Evolutionary conservation across 2,329 filamentous ascomycete genomes (phyloP), one percentile per base, ranked within the genome.

Genomic region (Beauveria caledonica): DNA sequence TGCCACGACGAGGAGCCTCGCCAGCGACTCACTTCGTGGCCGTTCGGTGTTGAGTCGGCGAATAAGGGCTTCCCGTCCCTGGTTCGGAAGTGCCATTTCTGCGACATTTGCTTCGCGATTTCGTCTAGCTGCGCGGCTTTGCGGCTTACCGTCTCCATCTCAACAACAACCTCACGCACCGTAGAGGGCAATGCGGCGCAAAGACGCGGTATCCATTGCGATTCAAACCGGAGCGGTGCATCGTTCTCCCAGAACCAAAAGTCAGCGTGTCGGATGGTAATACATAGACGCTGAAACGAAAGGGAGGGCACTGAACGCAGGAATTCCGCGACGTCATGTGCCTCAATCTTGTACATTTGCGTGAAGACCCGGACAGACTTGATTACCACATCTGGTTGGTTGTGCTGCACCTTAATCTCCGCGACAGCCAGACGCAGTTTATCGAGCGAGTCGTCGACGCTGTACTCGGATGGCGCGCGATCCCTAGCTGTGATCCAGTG

Each of bases 191-290:
- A 62, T 0, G 2, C 50, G 0, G 29, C 6, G 23, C 63, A 60
- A 1, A 70, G 53, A 0, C 15, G 42, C 5, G 64, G 29, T n/a
- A 78, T 70, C 77, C 77, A 80, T 0, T 40, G 10, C 1, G 68
- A 69, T 1, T 69, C 64, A 29, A 80, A 72, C 5, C 64, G 61
- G 6, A 80, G 66, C 2, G 68, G 69, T 4, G 64, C 46, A 55
- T 78, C 71, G 0, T 53, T 0, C 63, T 79, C 75, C 77, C 77
- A 78, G 19, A 54, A 68, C 76, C 76, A 80, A 71, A 77, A 80
- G 62, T 81, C 79, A 2, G 77, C 72, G 61, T 81, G 79, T 0
- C 78, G 74, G 8, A 82, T 72, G 0, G 78, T 81, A 11, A 82
- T 65, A 0, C 73, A 77, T 1, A 81, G 55, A 2, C 62, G 64